These are phyloP conservation scores for Microdochium trichocladiopsis DNA, from an alignment of 2,329 filamentous ascomycete species.

Conservation along the genomic window DNA sequence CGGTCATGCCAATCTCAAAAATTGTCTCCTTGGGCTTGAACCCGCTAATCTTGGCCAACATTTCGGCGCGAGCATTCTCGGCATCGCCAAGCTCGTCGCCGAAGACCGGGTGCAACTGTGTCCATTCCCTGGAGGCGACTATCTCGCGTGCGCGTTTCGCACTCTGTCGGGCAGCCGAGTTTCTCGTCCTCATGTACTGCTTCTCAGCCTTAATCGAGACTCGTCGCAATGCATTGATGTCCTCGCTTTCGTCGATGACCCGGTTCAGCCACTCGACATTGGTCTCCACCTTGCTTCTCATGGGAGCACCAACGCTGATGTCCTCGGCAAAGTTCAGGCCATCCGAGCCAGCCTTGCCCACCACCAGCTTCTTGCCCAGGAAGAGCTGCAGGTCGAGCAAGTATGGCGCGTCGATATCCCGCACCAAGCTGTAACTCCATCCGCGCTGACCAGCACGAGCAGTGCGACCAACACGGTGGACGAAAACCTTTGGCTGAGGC, in stretches of 20 bases:
- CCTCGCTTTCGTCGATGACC: conserved; percentile 65
- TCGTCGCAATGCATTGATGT: conserved; percentile 61
- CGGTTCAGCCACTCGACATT: conserved; percentile 81
- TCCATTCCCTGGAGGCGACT: conserved; percentile 62
- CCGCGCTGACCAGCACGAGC: conserved; percentile 87
- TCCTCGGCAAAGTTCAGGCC: conserved; percentile 71
- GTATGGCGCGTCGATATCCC: conserved; percentile 84
- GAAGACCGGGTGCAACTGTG: conserved; percentile 74
- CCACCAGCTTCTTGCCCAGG: conserved; percentile 72
- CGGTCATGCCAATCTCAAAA: conserved; percentile 82
- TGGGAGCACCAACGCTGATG: conserved; percentile 72
- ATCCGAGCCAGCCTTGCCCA: conserved; percentile 58
- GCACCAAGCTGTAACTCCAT: conserved; percentile 91
- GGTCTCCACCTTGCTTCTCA: conserved; percentile 65
- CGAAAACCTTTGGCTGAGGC: conserved; percentile 91
- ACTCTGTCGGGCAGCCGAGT: conserved; percentile 84
- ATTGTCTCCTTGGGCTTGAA: conserved; percentile 91
- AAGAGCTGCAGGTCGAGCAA: conserved; percentile 92
- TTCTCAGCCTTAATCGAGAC: conserved; percentile 88
- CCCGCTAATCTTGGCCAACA: conserved; percentile 82
- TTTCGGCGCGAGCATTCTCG: conserved; percentile 70
- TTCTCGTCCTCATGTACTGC: conserved; percentile 83
- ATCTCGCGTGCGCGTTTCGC: conserved; percentile 80
- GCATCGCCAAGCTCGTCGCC: conserved; percentile 56
- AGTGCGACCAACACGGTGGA: conserved; percentile 92